A percentile compares a stretch with the other conserved stretches of the same genome.
Evolutionary conservation across 2,329 filamentous ascomycete species (phyloP).

Genomic region (Talaromyces piceae): DNA sequence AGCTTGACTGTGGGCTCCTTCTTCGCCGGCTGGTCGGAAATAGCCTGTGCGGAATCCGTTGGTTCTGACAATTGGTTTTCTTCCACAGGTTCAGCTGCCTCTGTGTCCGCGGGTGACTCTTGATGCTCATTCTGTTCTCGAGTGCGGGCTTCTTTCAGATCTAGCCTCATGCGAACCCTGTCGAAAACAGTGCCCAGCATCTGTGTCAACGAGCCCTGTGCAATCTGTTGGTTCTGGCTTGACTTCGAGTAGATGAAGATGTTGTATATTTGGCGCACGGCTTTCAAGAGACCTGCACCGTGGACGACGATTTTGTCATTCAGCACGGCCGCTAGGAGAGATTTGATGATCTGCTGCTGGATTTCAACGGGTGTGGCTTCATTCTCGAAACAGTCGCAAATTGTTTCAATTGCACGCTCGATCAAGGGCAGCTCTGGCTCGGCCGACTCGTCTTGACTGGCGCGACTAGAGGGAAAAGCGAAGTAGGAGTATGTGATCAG

Average conservation of each 20-base stretch:
- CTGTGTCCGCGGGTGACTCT: conserved; percentile 28
- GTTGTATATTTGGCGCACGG: conserved; percentile 96
- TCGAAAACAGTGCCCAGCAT: conserved; percentile 99
- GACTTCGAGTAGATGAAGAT: conserved; percentile 94
- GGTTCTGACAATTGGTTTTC: conserved; percentile 41
- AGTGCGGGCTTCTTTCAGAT: conserved; percentile 74
- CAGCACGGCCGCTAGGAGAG: conserved; percentile 83
- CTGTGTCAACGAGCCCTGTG: conserved; percentile 92
- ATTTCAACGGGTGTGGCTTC: conserved; percentile 88
- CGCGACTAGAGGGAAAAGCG: conserved; percentile 55
- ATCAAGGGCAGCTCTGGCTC: conserved; percentile 65
- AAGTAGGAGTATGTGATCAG: conserved; percentile 99
- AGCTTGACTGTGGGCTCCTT: conserved; percentile 54
- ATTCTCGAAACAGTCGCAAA: conserved; percentile 98
- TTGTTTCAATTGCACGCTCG: conserved; percentile 95
- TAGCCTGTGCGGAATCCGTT: conserved; percentile 30
- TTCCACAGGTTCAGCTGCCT: conserved; percentile 32
- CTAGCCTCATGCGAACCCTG: conserved; percentile 75
- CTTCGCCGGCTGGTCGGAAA: conserved; percentile 37
- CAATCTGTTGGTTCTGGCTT: conserved; percentile 90
- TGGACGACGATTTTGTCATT: conserved; percentile 99
- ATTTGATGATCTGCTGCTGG: conserved; percentile 97
- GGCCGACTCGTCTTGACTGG: conserved; percentile 18
- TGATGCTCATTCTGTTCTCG: conserved; percentile 30
- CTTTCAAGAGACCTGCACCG: conserved; percentile 89